phyloP scores from a whole-genome alignment of 257 asterid genomes.

The Solanum sejunctum region DNA sequence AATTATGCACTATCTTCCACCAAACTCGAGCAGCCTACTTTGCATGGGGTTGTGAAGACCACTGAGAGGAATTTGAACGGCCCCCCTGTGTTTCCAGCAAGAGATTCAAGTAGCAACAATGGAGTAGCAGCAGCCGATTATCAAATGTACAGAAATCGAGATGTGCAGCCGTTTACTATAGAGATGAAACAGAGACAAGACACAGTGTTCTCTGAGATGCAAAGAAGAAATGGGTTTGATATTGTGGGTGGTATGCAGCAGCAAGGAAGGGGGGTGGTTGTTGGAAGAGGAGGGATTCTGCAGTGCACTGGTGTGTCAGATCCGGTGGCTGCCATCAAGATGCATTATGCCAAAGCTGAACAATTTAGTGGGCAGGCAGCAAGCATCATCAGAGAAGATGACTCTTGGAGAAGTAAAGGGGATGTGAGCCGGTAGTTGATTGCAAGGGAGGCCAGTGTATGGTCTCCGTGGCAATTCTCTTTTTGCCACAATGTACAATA shows the following conservation, averaged over 20 bases:
- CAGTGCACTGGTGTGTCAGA: slow-evolving; percentile 64
- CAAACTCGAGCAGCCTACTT: slow-evolving; percentile 33
- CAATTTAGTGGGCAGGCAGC: slow-evolving; percentile 34
- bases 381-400: slow-evolving; percentile 43
- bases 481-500: slow-evolving; percentile 52
- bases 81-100: slow-evolving; percentile 28
- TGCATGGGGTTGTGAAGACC: slow-evolving; percentile 19
- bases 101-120: slow-evolving; percentile 30
- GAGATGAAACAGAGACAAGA: slow-evolving; percentile 53
- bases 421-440: slow-evolving; percentile 62
- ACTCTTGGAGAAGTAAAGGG: slow-evolving; percentile 63
- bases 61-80: slow-evolving; percentile 33
- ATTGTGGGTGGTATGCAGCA: slow-evolving; percentile 43
- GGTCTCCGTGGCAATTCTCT: slow-evolving; percentile 24
- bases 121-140: slow-evolving; percentile 23
- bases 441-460: slow-evolving; percentile 14
- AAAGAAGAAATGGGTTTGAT: slow-evolving; percentile 54
- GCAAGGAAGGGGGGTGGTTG: slow-evolving; percentile 34
- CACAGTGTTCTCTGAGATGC: slow-evolving; percentile 39
- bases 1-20: slow-evolving; percentile 27
- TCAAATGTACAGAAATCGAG: slow-evolving; percentile 33
- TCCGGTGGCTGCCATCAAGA: slow-evolving; percentile 71
- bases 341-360: slow-evolving; percentile 67
- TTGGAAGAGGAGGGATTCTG: slow-evolving; percentile 43
- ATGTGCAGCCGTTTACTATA: slow-evolving; percentile 34